Evolutionary conservation across 139 green algal genomes (phyloP).

Genomic region (Chlorella sp.): DNA sequence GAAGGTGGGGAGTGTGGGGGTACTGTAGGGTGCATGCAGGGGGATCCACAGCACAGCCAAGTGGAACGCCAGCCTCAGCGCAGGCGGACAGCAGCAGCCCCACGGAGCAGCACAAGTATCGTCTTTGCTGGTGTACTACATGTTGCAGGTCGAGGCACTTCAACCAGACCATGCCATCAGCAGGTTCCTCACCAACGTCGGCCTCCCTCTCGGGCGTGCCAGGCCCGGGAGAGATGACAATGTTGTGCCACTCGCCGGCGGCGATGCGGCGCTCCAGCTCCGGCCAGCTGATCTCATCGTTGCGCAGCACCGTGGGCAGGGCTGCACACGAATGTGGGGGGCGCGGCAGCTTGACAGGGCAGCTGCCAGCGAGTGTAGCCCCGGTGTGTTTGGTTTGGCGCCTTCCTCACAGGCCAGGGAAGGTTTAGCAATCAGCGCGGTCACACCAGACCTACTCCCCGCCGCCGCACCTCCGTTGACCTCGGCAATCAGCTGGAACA

Average conservation of each 20-base stretch:
- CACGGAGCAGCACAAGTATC: neutral
- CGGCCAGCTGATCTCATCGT: conserved; percentile 75
- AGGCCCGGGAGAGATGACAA: conserved; percentile 97
- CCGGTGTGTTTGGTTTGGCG: too few species aligned
- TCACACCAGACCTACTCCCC: neutral
- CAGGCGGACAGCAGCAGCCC: neutral
- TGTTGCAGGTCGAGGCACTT: neutral
- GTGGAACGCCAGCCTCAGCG: neutral
- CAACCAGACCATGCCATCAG: too few species aligned
- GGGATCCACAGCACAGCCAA: too few species aligned
- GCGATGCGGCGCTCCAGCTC: conserved; percentile 60
- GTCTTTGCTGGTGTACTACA: neutral
- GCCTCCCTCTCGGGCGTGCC: conserved; percentile 72
- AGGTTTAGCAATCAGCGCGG: neutral
- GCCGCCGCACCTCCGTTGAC: conserved; percentile 78
- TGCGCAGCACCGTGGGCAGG: conserved; percentile 79
- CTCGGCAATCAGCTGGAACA: conserved; percentile 93
- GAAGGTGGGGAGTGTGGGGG: too few species aligned
- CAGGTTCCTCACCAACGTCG: conserved; percentile 75
- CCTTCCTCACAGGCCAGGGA: too few species aligned
- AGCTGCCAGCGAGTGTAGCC: too few species aligned
- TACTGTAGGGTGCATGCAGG: neutral
- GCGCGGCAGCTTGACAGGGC: neutral
- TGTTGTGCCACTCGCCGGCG: conserved; percentile 61
- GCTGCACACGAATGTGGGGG: conserved; percentile 43